Conservation (phyloP, 2,329 filamentous ascomycete species). For the Verticillium longisporum region DNA sequence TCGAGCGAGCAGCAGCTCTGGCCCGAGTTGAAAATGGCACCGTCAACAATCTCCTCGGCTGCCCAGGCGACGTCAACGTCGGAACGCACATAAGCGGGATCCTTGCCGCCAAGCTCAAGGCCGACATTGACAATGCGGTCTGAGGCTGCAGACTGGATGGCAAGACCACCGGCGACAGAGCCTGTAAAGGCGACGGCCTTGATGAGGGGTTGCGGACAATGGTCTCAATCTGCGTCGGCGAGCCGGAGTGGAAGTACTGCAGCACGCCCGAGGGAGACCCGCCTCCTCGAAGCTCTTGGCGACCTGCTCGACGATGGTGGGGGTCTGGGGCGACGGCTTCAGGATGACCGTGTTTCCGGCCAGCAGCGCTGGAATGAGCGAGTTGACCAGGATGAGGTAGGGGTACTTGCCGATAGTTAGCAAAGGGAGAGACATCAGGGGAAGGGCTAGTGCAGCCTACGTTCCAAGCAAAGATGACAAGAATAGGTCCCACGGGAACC, state of each 20-base stretch:
- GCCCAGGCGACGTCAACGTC: slow-evolving; percentile 90
- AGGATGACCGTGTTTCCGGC: slow-evolving; percentile 87
- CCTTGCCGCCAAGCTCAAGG: slow-evolving; percentile 89
- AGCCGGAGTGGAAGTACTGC: slow-evolving; percentile 88
- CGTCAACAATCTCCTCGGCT: slow-evolving; percentile 90
- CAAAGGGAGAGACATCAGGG: neutral
- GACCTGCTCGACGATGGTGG: slow-evolving; percentile 82
- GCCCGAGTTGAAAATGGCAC: slow-evolving; percentile 96
- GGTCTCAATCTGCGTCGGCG: slow-evolving; percentile 66
- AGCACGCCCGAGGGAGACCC: slow-evolving; percentile 75
- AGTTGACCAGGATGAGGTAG: slow-evolving; percentile 89
- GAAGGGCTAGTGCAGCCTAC: slow-evolving; percentile 42
- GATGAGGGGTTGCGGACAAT: slow-evolving; percentile 69
- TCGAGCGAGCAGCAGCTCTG: slow-evolving; percentile 95
- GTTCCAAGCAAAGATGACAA: slow-evolving; percentile 95
- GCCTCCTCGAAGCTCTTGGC: slow-evolving; percentile 70
- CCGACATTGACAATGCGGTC: slow-evolving; percentile 81
- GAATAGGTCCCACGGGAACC: slow-evolving; percentile 76
- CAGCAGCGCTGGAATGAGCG: slow-evolving; percentile 83
- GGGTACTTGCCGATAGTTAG: slow-evolving; percentile 60
- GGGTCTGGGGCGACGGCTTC: slow-evolving; percentile 92
- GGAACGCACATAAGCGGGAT: slow-evolving; percentile 79
- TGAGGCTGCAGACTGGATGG: slow-evolving; percentile 77
- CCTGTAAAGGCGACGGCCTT: slow-evolving; percentile 88
- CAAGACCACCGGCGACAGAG: slow-evolving; percentile 79